Evolutionary conservation across 768 basidiomycete genomes (phyloP), one percentile per base, ranked within the genome.

Genomic region (Cystobasidium onofrii): DNA sequence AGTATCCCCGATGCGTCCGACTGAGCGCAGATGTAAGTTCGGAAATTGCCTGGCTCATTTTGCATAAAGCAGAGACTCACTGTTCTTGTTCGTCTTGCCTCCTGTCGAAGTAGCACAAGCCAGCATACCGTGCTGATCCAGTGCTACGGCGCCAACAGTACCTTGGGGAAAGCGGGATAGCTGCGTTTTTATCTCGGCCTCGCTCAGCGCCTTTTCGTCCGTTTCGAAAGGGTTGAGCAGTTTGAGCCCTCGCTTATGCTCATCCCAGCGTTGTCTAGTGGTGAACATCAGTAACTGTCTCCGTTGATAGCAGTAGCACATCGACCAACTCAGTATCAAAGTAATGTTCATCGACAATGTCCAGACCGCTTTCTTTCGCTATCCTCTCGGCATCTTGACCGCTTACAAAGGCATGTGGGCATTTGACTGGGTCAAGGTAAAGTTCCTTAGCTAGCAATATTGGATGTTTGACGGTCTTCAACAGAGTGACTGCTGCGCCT

Each of bases 71-170:
- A n/a, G n/a, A 3, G 2, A 64, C 63, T 6, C 23, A 43, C 76
- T 90, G n/a, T 92, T 83, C 80, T 92, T 92, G 81, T 92, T 92
- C 43, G 90, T 92, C 60, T 83, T 83, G 0, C 91, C 90, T 41
- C 91, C 91, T 0, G 90, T 92, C 0, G 90, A 91, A 0, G 91
- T 92, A 20, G 88, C 82, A 1, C 84, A 81, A 0, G 87, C 86
- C 73, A 92, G 87, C 78, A 90, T 90, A 0, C 90, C 90, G 27
- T 86, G 83, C 6, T 84, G 76, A 78, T 92, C 91, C 36, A 92
- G 82, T 3, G 89, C 90, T 9, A 92, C 90, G 0, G 91, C 91
- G 23, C 91, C 91, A 12, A 92, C 90, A 0, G 90, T 92, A 13
- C 90, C 91, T 18, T 81, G 88, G 2, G 91, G 89, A 75, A 86